Percentiles rank a stretch among this genome's conserved stretches.
These are phyloP conservation scores for Elymus sibiricus DNA, from an alignment of 176 grass and related monocot genomes.

Conservation along the genomic window DNA sequence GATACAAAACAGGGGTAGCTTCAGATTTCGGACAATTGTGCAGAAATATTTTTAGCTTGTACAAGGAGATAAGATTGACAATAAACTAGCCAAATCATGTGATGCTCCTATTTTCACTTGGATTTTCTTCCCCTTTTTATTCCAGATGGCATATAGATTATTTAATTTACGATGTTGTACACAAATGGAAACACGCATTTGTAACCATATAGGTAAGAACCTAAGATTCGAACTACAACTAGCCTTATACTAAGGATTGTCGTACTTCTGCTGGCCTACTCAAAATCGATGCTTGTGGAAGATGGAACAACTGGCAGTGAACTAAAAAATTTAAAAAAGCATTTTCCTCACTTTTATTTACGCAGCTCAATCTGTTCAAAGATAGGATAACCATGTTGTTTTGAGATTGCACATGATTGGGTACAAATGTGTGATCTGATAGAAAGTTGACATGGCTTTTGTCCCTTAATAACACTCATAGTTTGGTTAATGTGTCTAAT, in stretches of 20 bases:
- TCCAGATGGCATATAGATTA: background rate
- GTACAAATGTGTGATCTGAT: background rate
- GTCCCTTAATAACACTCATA: background rate
- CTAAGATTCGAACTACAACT: background rate
- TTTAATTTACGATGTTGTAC: background rate
- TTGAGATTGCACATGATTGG: background rate
- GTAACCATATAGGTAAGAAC: background rate
- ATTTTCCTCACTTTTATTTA: slow-evolving; percentile 2
- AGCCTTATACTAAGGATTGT: background rate
- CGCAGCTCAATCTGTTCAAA: background rate
- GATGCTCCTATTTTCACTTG: background rate
- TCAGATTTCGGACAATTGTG: background rate
- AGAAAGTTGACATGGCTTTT: background rate
- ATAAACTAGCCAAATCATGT: slow-evolving; percentile 5
- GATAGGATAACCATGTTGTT: background rate
- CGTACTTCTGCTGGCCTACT: background rate
- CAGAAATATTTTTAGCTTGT: background rate
- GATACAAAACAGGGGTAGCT: background rate
- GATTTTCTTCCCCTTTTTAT: background rate
- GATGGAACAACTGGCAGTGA: background rate
- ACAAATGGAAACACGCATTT: background rate
- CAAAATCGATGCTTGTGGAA: background rate
- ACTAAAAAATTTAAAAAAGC: background rate
- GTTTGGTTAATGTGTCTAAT: background rate
- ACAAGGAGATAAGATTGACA: background rate